phyloP scores from a whole-genome alignment of 2,329 filamentous ascomycete species.

The Colletotrichum viniferum region DNA sequence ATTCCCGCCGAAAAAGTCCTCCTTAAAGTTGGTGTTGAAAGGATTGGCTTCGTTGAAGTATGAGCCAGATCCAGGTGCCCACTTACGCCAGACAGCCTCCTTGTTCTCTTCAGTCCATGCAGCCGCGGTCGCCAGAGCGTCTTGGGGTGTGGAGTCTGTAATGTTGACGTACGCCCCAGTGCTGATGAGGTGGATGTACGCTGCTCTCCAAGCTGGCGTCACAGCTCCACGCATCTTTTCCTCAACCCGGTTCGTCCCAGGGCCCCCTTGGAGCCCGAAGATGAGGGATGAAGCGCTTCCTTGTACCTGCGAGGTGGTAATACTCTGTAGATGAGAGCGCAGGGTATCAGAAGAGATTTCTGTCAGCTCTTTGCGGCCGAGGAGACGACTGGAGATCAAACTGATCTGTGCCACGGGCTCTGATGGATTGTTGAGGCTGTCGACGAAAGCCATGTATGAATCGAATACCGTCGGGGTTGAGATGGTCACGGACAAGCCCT shows the following conservation, averaged over 20 bases:
- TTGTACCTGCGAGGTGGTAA: background rate
- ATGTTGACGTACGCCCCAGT: background rate
- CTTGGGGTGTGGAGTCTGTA: background rate
- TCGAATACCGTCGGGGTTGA: background rate
- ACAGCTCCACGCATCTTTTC: conserved; percentile 8
- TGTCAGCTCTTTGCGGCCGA: background rate
- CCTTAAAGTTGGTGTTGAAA: conserved; percentile 28
- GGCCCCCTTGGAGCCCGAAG: background rate
- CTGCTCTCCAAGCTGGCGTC: background rate
- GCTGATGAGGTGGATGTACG: conserved; percentile 13
- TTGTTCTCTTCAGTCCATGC: background rate
- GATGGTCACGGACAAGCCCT: background rate
- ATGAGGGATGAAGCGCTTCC: background rate
- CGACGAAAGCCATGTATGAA: background rate
- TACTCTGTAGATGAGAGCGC: background rate
- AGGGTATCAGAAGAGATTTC: background rate
- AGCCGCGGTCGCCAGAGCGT: background rate
- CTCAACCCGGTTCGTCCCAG: background rate
- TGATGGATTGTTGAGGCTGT: background rate
- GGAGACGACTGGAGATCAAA: background rate
- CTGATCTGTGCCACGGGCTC: background rate
- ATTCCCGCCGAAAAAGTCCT: conserved; percentile 31
- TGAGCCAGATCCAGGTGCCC: conserved; percentile 15
- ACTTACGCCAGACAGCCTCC: conserved; percentile 13
- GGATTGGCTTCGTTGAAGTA: conserved; percentile 47